Evolutionary conservation across 768 basidiomycete species (phyloP).

Genomic region (Hygrocybe coccinea): DNA sequence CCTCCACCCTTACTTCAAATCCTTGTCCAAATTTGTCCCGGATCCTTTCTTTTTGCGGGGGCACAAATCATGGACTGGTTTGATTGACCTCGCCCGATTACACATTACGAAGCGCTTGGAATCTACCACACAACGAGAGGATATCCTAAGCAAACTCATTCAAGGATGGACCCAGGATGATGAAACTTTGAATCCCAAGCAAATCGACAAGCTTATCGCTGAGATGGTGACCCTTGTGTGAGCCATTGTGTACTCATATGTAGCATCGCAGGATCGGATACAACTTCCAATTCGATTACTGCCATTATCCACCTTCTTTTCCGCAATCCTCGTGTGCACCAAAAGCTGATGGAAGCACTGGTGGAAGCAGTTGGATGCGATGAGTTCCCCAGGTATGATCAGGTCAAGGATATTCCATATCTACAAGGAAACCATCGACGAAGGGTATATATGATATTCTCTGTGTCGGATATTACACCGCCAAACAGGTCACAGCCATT

Average conservation of each 20-base stretch:
- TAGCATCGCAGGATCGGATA: slow-evolving; percentile 26
- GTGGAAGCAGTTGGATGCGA: slow-evolving; percentile 11
- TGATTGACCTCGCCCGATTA: slow-evolving; percentile 21
- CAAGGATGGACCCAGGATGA: slow-evolving; percentile 15
- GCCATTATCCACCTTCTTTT: slow-evolving; percentile 25
- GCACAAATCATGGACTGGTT: slow-evolving; percentile 19
- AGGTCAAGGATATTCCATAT: slow-evolving; percentile 26
- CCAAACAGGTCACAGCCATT: too few species aligned
- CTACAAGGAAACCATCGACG: slow-evolving; percentile 26
- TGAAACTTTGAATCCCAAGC: slow-evolving; percentile 13
- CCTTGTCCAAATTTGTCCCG: slow-evolving; percentile 18
- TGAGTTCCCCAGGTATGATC: slow-evolving; percentile 15
- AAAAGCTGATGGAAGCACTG: slow-evolving; percentile 18
- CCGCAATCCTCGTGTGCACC: slow-evolving; percentile 21
- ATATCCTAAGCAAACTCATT: slow-evolving; percentile 27
- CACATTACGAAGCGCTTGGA: slow-evolving; percentile 21
- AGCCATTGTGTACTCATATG: slow-evolving; percentile 5
- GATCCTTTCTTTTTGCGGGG: slow-evolving; percentile 24
- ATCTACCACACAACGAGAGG: slow-evolving; percentile 18
- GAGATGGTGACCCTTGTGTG: slow-evolving; percentile 29
- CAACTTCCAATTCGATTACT: slow-evolving; percentile 31
- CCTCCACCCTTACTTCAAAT: slow-evolving; percentile 20
- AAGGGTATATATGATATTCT: slow-evolving; percentile 18
- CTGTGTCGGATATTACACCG: not conserved
- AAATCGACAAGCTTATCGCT: slow-evolving; percentile 23